Evolutionary conservation across 192 early-diverging fungal species (phyloP), one percentile per base, ranked within the genome.

Genomic region (Gaertneriomyces sp.): DNA sequence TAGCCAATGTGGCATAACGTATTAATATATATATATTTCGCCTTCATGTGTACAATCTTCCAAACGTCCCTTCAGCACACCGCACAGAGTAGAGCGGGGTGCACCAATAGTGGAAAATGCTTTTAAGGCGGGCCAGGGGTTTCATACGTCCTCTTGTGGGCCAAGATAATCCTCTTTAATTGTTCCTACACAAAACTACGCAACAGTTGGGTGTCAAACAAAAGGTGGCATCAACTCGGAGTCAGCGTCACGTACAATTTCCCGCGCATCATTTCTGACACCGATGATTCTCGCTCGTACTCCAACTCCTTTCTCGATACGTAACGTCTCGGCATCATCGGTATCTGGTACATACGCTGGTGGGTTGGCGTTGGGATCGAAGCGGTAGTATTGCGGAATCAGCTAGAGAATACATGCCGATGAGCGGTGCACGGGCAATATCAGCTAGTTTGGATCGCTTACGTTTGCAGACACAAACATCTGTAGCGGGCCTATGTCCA

Each of bases 111-210:
- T 33, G 25, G 25, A 33, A 33, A 33, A 33, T 33, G 25, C 25
- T 33, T 33, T 33, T 33, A 33, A 33, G 25, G 25, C 25, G 25
- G 25, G 25, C 25, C 25, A 33, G 25, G 25, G 25, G 25, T 33
- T 33, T 33, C 20, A 51, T 39, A 56, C 12, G 5, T 56, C 54
- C 33, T 56, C 54, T 51, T 69, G 63, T 45, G 78, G 76, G 3
- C 93, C 93, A 53, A 97, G 73, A 61, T 91, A 98, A 85, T 98
- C 94, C 70, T 98, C 94, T 75, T 96, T 97, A 75, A 98, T 95
- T 5, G 93, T 95, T 19, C 94, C 94, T 61, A 94, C 94, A 20
- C 92, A 91, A 79, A 90, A 91, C 91, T 93, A 41, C 39, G 44
- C 39, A n/a, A 19, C 5, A 40, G 45, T 3, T 0, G 33, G 58